Evolutionary conservation across 257 asterid species (phyloP), one percentile per base, ranked within the genome.

Genomic region (Fraxinus quadrangulata): DNA sequence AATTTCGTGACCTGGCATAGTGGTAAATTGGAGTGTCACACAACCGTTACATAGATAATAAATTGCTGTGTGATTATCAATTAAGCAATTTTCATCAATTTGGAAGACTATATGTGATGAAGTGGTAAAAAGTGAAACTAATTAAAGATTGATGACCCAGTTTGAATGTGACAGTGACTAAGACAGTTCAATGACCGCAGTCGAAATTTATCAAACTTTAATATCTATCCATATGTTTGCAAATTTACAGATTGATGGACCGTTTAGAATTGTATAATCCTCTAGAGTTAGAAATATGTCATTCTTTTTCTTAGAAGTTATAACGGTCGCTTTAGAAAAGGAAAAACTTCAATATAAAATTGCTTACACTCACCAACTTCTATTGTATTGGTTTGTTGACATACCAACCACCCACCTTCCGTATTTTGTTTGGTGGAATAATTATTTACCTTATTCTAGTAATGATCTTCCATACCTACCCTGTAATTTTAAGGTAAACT

Each of bases 311-410:
- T 9, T 23, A 9, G 3, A 36, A 37, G 42, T 37, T 6, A 37
- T 37, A 61, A 23, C 10, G 13, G 68, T 24, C 4, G 68, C 17
- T 23, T 61, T 61, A 9, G 68, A 24, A 61, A 61, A 21, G 68
- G 31, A 61, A 61, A 61, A 51, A 45, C 66, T 61, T 16, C 16
- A 61, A 61, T 61, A 23, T 10, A 61, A 61, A 61, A 61, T 61
- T 61, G 31, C 16, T 51, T 51, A 47, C 19, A 61, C 34, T 70
- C 83, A 84, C 86, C 89, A 77, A 84, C 88, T 47, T 66, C 9
- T 47, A 75, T 67, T 78, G 71, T 68, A 42, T 71, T 67, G 72
- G 77, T 78, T 80, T 79, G 88, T 78, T 83, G 90, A 77, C 87
- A 79, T 82, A 80, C 66, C 77, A 79, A 67, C 87, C 77, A 80